Percentiles rank a stretch among this genome's conserved stretches.
Evolutionary conservation across 495 filamentous ascomycete genomes (phyloP).

Genomic region (Bathelium albidoporum): DNA sequence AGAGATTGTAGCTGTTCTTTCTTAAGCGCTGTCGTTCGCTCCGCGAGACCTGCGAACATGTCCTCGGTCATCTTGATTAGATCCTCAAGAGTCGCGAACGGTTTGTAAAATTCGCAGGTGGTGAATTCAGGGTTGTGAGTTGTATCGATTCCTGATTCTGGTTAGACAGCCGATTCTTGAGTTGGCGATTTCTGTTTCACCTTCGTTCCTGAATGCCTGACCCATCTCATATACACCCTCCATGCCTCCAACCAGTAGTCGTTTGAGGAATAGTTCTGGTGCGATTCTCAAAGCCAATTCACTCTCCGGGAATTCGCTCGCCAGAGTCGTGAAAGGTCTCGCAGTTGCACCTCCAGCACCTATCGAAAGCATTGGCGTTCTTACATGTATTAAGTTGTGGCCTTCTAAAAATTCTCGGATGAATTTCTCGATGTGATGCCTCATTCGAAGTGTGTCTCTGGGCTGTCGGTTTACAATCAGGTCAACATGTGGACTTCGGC

Average conservation of each 20-base stretch:
- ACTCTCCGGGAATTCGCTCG: slow-evolving; percentile 59
- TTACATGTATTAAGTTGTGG: slow-evolving; percentile 69
- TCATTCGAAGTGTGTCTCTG: slow-evolving; percentile 59
- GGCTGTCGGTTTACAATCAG: slow-evolving; percentile 59
- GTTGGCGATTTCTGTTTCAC: slow-evolving; percentile 26
- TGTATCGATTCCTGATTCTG: slow-evolving; percentile 54
- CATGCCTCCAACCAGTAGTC: slow-evolving; percentile 83
- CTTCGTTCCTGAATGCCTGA: slow-evolving; percentile 88
- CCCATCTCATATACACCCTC: slow-evolving; percentile 88
- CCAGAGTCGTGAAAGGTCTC: slow-evolving; percentile 68
- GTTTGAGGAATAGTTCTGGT: slow-evolving; percentile 91
- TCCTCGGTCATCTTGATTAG: slow-evolving; percentile 65
- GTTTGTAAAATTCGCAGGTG: slow-evolving; percentile 91
- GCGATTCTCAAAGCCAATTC: slow-evolving; percentile 71
- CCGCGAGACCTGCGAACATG: slow-evolving; percentile 36
- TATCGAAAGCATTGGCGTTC: slow-evolving; percentile 74
- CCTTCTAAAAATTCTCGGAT: slow-evolving; percentile 64
- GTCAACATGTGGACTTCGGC: slow-evolving; percentile 68
- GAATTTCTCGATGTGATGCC: slow-evolving; percentile 62
- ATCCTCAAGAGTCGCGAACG: slow-evolving; percentile 67
- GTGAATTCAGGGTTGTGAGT: slow-evolving; percentile 97
- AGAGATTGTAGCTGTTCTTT: slow-evolving; percentile 39
- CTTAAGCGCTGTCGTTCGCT: slow-evolving; percentile 19
- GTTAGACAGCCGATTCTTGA: background rate
- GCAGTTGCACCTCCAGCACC: slow-evolving; percentile 74